Evolutionary conservation across 805 yeast species (phyloP).

Genomic region (Brettanomyces nanus): DNA sequence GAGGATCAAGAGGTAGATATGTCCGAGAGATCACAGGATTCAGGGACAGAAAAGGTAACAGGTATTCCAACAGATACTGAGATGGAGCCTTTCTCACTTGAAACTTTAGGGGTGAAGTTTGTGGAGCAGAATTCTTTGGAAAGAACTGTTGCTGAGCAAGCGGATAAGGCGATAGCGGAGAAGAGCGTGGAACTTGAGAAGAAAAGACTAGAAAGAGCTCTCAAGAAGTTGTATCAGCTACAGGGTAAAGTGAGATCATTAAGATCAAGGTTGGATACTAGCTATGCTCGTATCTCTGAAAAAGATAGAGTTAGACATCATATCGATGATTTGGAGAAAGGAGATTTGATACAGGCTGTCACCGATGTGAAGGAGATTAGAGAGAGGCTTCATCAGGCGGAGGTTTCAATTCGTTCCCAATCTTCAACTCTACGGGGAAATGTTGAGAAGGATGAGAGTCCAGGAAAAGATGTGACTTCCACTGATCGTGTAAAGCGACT

Average conservation of each 20-base stretch:
- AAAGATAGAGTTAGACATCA: conserved; percentile 47
- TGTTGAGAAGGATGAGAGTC: neutral
- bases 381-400: conserved; percentile 22
- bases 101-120: conserved; percentile 44
- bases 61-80: neutral
- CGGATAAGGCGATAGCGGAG: conserved; percentile 50
- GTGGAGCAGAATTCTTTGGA: conserved; percentile 82
- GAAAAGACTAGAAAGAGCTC: conserved; percentile 65
- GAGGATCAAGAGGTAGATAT: neutral
- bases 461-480: conserved; percentile 1
- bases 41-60: neutral
- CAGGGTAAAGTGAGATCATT: conserved; percentile 37
- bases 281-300: conserved; percentile 58
- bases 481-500: conserved; percentile 21
- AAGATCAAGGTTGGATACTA: conserved; percentile 38
- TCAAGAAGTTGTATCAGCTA: conserved; percentile 36
- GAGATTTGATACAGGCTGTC: conserved; percentile 45
- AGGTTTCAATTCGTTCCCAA: conserved; percentile 1
- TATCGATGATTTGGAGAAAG: conserved; percentile 38
- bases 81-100: conserved; percentile 16
- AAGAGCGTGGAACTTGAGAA: conserved; percentile 68
- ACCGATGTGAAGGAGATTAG: conserved; percentile 59
- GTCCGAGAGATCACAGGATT: neutral
- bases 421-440: conserved; percentile 10
- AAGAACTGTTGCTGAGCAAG: conserved; percentile 57